Evolutionary conservation across 108 stramenopile species (phyloP).

Genomic region (Pelagomonas calceolata): DNA sequence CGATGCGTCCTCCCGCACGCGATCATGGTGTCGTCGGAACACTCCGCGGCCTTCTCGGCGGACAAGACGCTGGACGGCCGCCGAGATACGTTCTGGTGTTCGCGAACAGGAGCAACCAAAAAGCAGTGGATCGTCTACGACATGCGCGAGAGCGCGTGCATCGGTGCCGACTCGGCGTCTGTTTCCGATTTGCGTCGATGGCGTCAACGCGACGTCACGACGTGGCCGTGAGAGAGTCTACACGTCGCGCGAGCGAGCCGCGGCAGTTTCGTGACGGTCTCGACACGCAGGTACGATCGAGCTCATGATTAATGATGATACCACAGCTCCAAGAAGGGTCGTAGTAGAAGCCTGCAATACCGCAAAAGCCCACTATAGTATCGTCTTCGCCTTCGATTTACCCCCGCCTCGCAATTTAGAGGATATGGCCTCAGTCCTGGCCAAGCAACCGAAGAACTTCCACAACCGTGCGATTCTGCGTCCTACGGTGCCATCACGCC

Average conservation of each 20-base stretch:
- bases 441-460: no score
- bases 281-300: no score
- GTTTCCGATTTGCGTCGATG: no score
- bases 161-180: no score
- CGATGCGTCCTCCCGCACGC: neutral
- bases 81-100: slow-evolving; percentile 11
- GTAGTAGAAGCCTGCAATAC: slow-evolving; percentile 2
- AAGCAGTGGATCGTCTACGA: slow-evolving; percentile 15
- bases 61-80: slow-evolving; percentile 2
- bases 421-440: no score
- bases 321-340: neutral
- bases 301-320: slow-evolving; percentile 3
- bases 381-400: neutral
- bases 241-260: no score
- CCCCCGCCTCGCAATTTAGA: neutral
- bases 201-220: no score
- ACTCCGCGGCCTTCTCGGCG: slow-evolving; percentile 2
- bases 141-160: neutral
- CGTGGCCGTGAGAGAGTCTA: no score
- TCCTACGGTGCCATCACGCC: no score
- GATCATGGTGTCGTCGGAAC: neutral
- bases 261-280: no score
- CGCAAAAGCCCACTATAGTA: neutral
- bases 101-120: neutral
- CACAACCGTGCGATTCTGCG: no score